phyloP scores from a whole-genome alignment of 2,329 filamentous ascomycete species.

The Trichoderma semiorbis region DNA sequence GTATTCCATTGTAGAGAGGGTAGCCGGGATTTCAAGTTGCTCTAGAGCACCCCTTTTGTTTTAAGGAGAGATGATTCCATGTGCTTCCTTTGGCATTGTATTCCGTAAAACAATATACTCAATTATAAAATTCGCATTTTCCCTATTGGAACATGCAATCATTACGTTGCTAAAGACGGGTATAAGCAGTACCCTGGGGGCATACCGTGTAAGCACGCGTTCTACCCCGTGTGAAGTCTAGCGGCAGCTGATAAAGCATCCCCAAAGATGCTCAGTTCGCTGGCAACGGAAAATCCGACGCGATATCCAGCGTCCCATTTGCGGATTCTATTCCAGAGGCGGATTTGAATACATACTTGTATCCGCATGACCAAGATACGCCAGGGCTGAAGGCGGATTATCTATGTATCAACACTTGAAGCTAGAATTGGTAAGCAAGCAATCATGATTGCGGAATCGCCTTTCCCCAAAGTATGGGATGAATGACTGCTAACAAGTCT shows the following conservation, averaged over 20 bases:
- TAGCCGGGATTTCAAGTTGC: not conserved
- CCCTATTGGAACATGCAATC: not conserved
- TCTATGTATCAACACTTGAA: not conserved
- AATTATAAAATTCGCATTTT: not conserved
- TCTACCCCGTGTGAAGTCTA: not conserved
- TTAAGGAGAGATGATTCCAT: no score
- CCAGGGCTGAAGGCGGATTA: not conserved
- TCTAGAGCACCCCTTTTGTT: not conserved
- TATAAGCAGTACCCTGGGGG: not conserved
- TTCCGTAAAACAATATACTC: not conserved
- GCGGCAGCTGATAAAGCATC: not conserved
- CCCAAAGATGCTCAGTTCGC: not conserved
- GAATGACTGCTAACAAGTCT: accelerated
- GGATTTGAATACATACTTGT: not conserved
- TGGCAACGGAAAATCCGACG: not conserved
- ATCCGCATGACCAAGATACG: not conserved
- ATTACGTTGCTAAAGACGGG: not conserved
- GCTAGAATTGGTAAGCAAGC: not conserved
- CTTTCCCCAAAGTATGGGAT: not conserved
- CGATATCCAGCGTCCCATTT: not conserved
- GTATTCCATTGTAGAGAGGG: not conserved
- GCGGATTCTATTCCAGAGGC: not conserved
- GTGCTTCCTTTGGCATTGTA: not conserved
- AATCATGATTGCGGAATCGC: not conserved
- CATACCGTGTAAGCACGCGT: not conserved